Evolutionary conservation across 192 early-diverging fungal species (phyloP).

Genomic region (Coemansia sp.): DNA sequence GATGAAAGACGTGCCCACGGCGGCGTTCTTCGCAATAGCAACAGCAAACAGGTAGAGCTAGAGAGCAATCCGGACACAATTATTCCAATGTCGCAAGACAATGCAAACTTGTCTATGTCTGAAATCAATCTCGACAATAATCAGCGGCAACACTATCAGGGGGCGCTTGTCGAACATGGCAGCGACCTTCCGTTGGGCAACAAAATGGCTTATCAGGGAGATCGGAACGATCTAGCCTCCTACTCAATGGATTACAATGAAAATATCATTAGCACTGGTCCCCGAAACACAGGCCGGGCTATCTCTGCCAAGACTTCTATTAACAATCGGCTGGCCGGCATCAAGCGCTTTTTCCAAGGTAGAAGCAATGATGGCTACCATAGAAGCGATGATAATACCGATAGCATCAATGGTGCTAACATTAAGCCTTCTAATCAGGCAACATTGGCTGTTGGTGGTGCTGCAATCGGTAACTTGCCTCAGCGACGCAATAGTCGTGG

Average conservation of each 20-base stretch:
- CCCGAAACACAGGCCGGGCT: neutral
- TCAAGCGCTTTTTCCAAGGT: conserved; percentile 21
- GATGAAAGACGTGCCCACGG: neutral
- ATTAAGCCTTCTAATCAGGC: conserved; percentile 39
- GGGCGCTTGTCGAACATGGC: conserved; percentile 15
- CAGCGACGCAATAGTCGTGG: conserved; percentile 52
- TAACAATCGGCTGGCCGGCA: conserved; percentile 15
- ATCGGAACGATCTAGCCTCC: conserved; percentile 2
- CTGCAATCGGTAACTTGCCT: conserved; percentile 49
- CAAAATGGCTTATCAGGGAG: conserved; percentile 3
- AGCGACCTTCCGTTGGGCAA: neutral
- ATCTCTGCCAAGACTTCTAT: neutral
- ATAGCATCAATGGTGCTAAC: conserved; percentile 6
- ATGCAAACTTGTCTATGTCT: conserved; percentile 10
- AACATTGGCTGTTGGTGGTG: conserved; percentile 40
- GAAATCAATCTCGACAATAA: conserved; percentile 34
- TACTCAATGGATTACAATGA: conserved; percentile 9
- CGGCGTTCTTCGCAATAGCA: neutral
- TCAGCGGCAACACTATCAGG: conserved; percentile 6
- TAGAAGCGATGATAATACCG: neutral
- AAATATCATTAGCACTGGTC: neutral
- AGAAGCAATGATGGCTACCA: neutral
- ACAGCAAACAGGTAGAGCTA: conserved; percentile 29
- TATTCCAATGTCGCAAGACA: conserved; percentile 22
- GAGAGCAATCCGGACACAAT: conserved; percentile 54